Conservation (phyloP, 257 asterid species). For the Lithospermum erythrorhizon region DNA sequence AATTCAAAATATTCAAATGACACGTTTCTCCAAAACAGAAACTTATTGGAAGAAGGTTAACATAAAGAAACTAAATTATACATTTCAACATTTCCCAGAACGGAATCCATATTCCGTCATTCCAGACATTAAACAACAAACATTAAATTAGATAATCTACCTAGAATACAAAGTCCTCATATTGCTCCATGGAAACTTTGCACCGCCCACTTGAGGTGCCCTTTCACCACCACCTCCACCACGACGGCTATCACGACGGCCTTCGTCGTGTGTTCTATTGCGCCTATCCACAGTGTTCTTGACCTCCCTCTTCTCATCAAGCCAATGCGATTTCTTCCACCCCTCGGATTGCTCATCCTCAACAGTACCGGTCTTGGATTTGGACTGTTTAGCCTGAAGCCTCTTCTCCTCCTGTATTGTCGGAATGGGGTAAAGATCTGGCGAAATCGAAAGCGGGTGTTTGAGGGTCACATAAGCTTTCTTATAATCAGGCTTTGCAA, state of each 20-base stretch:
- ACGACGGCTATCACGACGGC: conserved; percentile 2
- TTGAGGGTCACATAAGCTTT: conserved; percentile 80
- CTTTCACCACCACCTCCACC: conserved; percentile 5
- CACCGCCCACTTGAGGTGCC: conserved; percentile 14
- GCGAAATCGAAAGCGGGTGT: conserved; percentile 57
- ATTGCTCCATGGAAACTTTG: conserved; percentile 86
- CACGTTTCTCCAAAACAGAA: too few species aligned
- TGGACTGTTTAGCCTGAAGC: conserved; percentile 40
- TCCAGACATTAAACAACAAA: not conserved
- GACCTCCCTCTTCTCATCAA: conserved; percentile 41
- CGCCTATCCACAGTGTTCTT: conserved; percentile 19
- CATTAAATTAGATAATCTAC: conserved; percentile 11
- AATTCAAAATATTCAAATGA: too few species aligned
- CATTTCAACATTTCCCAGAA: not conserved
- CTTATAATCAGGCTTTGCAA: conserved; percentile 74
- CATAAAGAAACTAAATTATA: not conserved
- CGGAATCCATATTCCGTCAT: not conserved
- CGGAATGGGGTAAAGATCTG: conserved; percentile 60
- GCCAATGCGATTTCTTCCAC: conserved; percentile 80
- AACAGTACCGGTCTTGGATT: conserved; percentile 43
- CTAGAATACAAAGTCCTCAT: conserved; percentile 42
- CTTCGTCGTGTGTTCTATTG: not conserved
- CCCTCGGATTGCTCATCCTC: conserved; percentile 51
- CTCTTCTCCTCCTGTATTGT: conserved; percentile 55
- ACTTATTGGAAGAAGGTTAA: not conserved